Percentiles rank a stretch among this genome's conserved stretches.
phyloP scores from a whole-genome alignment of 1,284 basidiomycete genomes.

The Malassezia vespertilionis region DNA sequence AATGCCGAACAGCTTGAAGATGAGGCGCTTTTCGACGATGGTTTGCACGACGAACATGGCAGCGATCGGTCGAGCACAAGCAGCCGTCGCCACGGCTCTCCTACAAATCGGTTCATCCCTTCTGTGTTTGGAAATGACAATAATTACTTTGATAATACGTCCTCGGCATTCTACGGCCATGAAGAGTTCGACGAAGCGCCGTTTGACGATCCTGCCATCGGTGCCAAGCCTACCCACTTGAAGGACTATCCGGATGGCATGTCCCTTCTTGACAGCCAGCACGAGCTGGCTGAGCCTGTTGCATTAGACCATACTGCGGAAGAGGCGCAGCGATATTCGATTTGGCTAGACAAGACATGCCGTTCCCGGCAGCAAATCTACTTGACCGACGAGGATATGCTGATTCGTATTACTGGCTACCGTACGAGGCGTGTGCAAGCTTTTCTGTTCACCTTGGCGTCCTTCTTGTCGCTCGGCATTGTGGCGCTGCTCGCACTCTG shows the following conservation, averaged over 20 bases:
- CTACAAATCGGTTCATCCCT: conserved; percentile 9
- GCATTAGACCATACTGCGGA: conserved; percentile 20
- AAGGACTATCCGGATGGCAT: conserved; percentile 15
- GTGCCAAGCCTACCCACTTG: conserved; percentile 14
- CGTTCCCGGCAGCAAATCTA: conserved; percentile 64
- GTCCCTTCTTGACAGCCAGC: neutral
- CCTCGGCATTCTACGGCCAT: conserved; percentile 35
- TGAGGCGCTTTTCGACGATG: no score
- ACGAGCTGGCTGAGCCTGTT: neutral
- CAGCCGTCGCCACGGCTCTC: conserved; percentile 8
- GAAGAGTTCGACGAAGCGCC: conserved; percentile 20
- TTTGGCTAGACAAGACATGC: conserved; percentile 38
- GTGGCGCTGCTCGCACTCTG: conserved; percentile 78
- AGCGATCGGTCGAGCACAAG: conserved; percentile 12
- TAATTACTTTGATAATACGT: conserved; percentile 26
- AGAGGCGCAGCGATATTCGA: neutral
- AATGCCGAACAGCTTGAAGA: no score
- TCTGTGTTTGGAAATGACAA: conserved; percentile 42
- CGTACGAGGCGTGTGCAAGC: conserved; percentile 59
- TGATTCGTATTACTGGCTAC: conserved; percentile 81
- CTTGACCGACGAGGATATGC: conserved; percentile 79
- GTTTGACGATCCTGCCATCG: conserved; percentile 16
- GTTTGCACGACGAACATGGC: neutral
- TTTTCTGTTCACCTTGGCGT: conserved; percentile 63
- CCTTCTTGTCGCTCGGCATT: conserved; percentile 62